phyloP scores from a whole-genome alignment of 768 basidiomycete genomes.

The Naganishia antarctica region DNA sequence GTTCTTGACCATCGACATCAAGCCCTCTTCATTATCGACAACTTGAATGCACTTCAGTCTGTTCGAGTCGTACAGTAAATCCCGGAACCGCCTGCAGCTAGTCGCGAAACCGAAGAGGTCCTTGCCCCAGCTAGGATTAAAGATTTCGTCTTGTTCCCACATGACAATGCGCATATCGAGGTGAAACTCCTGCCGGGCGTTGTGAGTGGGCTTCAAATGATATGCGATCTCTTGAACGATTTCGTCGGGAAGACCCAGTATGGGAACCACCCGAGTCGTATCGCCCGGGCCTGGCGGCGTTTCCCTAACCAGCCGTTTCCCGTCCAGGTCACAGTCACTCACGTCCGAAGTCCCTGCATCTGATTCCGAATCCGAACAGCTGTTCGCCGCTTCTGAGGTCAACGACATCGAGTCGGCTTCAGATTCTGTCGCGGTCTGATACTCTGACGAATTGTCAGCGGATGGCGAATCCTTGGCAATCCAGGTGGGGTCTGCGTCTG shows the following conservation, averaged over 20 bases:
- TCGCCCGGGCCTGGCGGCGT: too few relatives aligned
- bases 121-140: constrained; percentile 11
- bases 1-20: constrained; percentile 6
- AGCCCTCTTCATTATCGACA: constrained; percentile 1
- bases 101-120: constrained; percentile 16
- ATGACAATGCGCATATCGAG: not conserved
- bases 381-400: not conserved
- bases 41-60: constrained; percentile 10
- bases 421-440: not conserved
- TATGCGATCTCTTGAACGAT: not conserved
- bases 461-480: not conserved
- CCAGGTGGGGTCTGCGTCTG: too few relatives aligned
- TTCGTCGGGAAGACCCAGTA: constrained; percentile 5
- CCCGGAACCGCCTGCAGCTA: not conserved
- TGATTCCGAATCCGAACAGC: not conserved
- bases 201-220: not conserved
- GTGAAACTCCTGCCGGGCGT: not conserved
- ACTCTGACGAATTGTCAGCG: not conserved
- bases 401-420: constrained; percentile 2
- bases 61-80: not conserved
- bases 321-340: not conserved
- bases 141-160: constrained; percentile 11
- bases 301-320: not conserved
- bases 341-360: not conserved
- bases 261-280: too few relatives aligned